Percentiles rank a stretch among this genome's conserved stretches.
Evolutionary conservation across 2,329 filamentous ascomycete species (phyloP).

Genomic region (Aspergillus tubingensis): DNA sequence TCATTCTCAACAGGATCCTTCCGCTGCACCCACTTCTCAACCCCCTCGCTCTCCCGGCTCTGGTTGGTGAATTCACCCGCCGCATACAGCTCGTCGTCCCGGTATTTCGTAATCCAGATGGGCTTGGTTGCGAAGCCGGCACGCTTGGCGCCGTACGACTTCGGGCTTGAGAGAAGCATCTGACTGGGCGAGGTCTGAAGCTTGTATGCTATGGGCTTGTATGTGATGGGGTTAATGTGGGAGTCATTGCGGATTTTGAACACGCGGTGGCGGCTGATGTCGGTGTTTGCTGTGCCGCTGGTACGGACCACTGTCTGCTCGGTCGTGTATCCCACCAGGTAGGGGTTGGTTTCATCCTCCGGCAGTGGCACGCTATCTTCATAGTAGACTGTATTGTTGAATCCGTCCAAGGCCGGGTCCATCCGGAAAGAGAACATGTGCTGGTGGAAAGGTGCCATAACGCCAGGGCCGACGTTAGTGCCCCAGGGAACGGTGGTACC

Average conservation of each 20-base stretch:
- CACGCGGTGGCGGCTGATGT: slow-evolving; percentile 50
- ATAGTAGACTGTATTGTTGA: slow-evolving; percentile 56
- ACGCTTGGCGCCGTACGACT: slow-evolving; percentile 49
- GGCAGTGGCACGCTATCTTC: slow-evolving; percentile 58
- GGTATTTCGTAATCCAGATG: slow-evolving; percentile 57
- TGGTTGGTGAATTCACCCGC: slow-evolving; percentile 56
- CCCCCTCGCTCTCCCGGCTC: slow-evolving; percentile 55
- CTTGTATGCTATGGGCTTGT: slow-evolving; percentile 54
- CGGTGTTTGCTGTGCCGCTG: slow-evolving; percentile 56
- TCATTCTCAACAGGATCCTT: slow-evolving; percentile 54
- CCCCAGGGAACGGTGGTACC: slow-evolving; percentile 66
- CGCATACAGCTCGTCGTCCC: slow-evolving; percentile 55
- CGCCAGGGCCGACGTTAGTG: slow-evolving; percentile 69
- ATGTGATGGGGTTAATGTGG: slow-evolving; percentile 48
- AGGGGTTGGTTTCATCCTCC: slow-evolving; percentile 59
- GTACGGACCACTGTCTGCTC: slow-evolving; percentile 52
- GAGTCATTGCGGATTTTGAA: slow-evolving; percentile 57
- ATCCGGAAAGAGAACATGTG: slow-evolving; percentile 72
- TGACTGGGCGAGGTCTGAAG: slow-evolving; percentile 52
- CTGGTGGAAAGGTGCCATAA: slow-evolving; percentile 71
- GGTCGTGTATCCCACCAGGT: slow-evolving; percentile 63
- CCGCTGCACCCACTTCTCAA: slow-evolving; percentile 54
- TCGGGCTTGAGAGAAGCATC: slow-evolving; percentile 51
- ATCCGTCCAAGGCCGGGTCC: slow-evolving; percentile 62
- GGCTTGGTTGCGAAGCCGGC: slow-evolving; percentile 56